phyloP scores from a whole-genome alignment of 352 stramenopile species.

The Globisporangium mamillatum region DNA sequence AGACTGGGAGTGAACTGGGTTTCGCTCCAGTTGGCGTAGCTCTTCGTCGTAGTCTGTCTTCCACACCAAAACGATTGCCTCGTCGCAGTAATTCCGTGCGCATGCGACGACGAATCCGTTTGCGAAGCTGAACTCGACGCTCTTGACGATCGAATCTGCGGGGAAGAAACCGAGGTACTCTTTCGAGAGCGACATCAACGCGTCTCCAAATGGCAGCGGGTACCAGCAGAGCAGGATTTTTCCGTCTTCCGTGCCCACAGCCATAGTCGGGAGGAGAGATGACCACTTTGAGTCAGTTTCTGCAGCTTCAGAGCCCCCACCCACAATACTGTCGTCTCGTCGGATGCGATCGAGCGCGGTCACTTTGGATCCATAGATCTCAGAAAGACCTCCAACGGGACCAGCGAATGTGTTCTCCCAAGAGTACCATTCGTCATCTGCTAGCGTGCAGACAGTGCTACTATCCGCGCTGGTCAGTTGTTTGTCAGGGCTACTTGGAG shows the following conservation, averaged over 20 bases:
- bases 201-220: constrained; percentile 43
- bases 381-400: constrained; percentile 42
- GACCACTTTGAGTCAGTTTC: constrained; percentile 26
- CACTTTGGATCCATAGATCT: constrained; percentile 30
- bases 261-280: constrained; percentile 46
- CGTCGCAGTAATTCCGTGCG: constrained; percentile 29
- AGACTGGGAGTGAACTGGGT: not conserved
- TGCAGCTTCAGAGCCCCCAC: not conserved
- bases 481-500: constrained; percentile 10
- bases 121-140: constrained; percentile 45
- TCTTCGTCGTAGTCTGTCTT: constrained; percentile 77
- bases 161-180: constrained; percentile 55
- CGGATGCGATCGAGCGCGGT: constrained; percentile 43
- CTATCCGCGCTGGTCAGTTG: not conserved
- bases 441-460: constrained; percentile 20
- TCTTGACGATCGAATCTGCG: constrained; percentile 33
- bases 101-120: constrained; percentile 62
- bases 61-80: constrained; percentile 59
- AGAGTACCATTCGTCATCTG: constrained; percentile 45
- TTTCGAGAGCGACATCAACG: constrained; percentile 41
- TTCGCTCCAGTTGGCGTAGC: constrained; percentile 34
- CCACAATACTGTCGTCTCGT: constrained; percentile 16
- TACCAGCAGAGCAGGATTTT: constrained; percentile 69
- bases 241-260: constrained; percentile 45
- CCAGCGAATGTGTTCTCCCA: constrained; percentile 57